Conservation (phyloP, 2,329 filamentous ascomycete species). For the Microcyclospora tardicrescens region DNA sequence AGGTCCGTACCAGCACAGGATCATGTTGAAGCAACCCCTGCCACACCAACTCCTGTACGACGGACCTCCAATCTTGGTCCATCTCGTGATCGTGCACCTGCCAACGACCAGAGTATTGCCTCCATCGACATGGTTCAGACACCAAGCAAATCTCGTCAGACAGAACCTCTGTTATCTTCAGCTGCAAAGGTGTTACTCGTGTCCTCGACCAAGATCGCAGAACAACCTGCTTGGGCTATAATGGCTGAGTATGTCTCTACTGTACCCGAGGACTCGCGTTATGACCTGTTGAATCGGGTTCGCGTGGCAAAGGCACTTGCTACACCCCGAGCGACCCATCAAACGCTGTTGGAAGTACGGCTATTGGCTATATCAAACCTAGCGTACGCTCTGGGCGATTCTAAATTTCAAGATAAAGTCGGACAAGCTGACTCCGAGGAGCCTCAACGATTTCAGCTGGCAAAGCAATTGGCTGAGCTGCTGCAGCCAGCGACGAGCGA, state of each 20-base stretch:
- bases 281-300: constrained; percentile 73
- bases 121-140: constrained; percentile 15
- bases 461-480: constrained; percentile 83
- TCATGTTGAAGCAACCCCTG: constrained; percentile 36
- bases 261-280: constrained; percentile 60
- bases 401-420: constrained; percentile 72
- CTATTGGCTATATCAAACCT: constrained; percentile 81
- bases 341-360: constrained; percentile 61
- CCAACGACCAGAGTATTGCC: constrained; percentile 13
- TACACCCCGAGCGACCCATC: constrained; percentile 51
- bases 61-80: constrained; percentile 44
- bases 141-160: constrained; percentile 15
- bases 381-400: constrained; percentile 75
- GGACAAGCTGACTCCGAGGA: constrained; percentile 81
- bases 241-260: constrained; percentile 36
- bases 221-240: constrained; percentile 29
- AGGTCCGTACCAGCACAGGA: constrained; percentile 22
- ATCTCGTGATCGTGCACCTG: constrained; percentile 22
- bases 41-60: constrained; percentile 60
- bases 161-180: constrained; percentile 25
- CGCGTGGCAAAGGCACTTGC: constrained; percentile 72
- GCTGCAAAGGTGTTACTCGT: constrained; percentile 50
- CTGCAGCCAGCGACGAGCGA: constrained; percentile 70
- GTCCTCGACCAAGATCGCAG: constrained; percentile 35
- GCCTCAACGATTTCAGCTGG: constrained; percentile 74